Base-by-base conservation (phyloP, 768 basidiomycete species). In the Rhodotorula graminis region DNA sequence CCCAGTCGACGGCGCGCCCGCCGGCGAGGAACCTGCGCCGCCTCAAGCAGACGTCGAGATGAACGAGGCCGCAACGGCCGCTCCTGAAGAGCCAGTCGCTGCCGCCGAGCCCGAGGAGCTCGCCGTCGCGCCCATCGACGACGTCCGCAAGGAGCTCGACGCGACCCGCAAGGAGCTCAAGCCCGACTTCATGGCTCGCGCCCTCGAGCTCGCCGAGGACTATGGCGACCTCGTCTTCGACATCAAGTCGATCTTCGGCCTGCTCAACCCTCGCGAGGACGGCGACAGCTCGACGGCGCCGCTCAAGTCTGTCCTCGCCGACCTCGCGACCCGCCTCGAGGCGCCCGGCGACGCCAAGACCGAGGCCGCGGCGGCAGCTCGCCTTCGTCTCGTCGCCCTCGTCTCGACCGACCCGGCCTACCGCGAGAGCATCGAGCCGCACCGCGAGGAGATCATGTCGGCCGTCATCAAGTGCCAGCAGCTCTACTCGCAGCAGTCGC, bases 171-270 rank as follows among this genome's bases (percentile, higher is more conserved):
- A 90, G 66, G 84, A 87, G 42, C 80, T 93, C 49, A 87, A 88
- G 73, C 83, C 84, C 16, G 83, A 83, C 31, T 84, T 98, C 72
- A 86, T 89, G 59, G 83, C 84, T 27, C 87, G 87, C 58, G 89
- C 92, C 0, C 82, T 99, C 67, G 82, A 84, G 19, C 85, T 99
- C 44, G 88, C 95, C 59, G 93, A 96, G 78, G 88, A 90, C 73
- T 89, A 93, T 77, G 87, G 90, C 7, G 88, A 89, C 15, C 86
- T 98, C 66, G 87, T 96, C 55, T 96, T 94, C 79, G 93, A 96
- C 79, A 85, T 96, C 90, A 68, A 88, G 88, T 40, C 83, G 86
- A 19, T 83, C 29, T 74, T 59, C 61, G 58, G 50, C 53, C 65
- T 73, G 16, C 64, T 77, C 61, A 64, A 23, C 63, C 44, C 61